These are phyloP conservation scores for Diospyros kaki DNA, from an alignment of 148 eudicot species.

Conservation along the genomic window DNA sequence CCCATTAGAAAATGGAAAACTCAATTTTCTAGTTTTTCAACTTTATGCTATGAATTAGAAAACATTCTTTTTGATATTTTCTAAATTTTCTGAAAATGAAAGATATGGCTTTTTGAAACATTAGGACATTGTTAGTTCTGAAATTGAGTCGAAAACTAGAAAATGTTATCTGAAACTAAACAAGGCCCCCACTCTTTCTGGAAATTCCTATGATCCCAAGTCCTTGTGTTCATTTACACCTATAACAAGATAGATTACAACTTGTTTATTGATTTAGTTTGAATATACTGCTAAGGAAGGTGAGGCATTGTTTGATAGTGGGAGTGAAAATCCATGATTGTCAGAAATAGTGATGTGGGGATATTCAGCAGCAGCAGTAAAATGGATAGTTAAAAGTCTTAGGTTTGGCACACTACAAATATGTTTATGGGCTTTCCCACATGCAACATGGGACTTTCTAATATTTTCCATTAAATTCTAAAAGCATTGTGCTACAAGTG, in stretches of 20 bases:
- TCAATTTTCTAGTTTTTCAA: too few relatives aligned
- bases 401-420: background rate
- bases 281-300: background rate
- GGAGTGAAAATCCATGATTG: background rate
- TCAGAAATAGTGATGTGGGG: background rate
- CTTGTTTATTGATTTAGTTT: background rate
- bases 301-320: background rate
- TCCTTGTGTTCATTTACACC: background rate
- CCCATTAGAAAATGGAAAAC: too few relatives aligned
- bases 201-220: background rate
- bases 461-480: background rate
- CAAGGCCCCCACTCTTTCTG: background rate
- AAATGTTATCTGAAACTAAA: too few relatives aligned
- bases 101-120: too few relatives aligned
- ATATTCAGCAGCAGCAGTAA: background rate
- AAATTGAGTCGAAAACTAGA: too few relatives aligned
- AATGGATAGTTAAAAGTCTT: background rate
- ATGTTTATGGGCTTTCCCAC: background rate
- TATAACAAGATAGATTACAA: background rate
- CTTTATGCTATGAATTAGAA: too few relatives aligned
- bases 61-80: too few relatives aligned
- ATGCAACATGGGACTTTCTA: background rate
- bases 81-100: too few relatives aligned
- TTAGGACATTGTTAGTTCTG: too few relatives aligned
- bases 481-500: background rate